These are phyloP conservation scores for Limnanthes douglasii DNA, from an alignment of 345 rosid genomes.

Conservation along the genomic window DNA sequence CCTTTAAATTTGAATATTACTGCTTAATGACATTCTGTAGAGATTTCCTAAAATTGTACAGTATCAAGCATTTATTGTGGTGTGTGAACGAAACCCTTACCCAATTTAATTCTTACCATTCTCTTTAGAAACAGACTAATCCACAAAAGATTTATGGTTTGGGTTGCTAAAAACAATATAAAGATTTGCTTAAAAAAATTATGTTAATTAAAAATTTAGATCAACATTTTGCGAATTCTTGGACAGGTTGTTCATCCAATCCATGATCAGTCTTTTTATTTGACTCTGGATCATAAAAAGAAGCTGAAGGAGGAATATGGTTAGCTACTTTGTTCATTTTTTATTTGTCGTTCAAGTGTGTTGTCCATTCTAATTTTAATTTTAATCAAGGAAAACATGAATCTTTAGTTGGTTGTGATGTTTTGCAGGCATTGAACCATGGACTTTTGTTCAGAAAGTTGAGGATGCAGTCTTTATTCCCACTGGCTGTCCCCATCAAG, in stretches of 20 bases:
- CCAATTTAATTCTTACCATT: no score
- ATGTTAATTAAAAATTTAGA: not conserved
- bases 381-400: no score
- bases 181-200: not conserved
- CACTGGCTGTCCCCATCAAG: constrained; percentile 23
- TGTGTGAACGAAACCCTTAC: no score
- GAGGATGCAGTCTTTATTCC: constrained; percentile 20
- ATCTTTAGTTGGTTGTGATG: not conserved
- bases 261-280: constrained; percentile 56
- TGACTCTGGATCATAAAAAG: constrained; percentile 39
- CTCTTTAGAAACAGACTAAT: no score
- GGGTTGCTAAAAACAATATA: no score
- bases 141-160: no score
- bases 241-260: constrained; percentile 53
- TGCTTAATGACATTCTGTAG: no score
- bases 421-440: constrained; percentile 18
- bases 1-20: no score
- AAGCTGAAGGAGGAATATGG: constrained; percentile 76
- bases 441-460: constrained; percentile 20
- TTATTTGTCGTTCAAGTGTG: not conserved
- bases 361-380: not conserved
- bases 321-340: constrained; percentile 3
- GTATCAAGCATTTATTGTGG: no score
- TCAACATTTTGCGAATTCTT: not conserved
- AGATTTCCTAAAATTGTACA: no score